Evolutionary conservation across 768 basidiomycete genomes (phyloP).

Genomic region (Boletus eberwhitei): DNA sequence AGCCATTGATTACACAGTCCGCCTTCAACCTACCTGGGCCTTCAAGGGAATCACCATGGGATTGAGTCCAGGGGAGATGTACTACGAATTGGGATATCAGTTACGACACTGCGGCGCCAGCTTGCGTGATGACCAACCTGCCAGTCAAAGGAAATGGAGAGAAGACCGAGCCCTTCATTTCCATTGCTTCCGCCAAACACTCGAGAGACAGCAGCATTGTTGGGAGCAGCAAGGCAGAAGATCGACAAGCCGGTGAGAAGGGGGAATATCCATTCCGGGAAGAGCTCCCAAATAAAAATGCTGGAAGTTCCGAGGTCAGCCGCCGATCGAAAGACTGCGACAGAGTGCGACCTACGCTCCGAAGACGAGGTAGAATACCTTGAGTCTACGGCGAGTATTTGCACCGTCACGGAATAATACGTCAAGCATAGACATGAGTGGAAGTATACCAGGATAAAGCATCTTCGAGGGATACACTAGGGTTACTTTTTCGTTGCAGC

Average conservation of each 20-base stretch:
- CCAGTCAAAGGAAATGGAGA: constrained; percentile 63
- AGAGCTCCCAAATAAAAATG: constrained; percentile 32
- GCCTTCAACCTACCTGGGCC: constrained; percentile 35
- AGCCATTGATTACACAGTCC: background rate
- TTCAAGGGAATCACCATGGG: constrained; percentile 52
- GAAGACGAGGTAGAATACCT: constrained; percentile 26
- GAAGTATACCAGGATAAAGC: constrained; percentile 37
- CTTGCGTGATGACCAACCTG: constrained; percentile 37
- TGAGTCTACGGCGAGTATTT: constrained; percentile 40
- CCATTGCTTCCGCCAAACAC: constrained; percentile 61
- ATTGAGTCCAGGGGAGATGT: constrained; percentile 39
- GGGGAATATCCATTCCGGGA: constrained; percentile 45
- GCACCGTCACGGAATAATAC: constrained; percentile 41
- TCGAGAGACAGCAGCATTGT: constrained; percentile 48
- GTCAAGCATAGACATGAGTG: constrained; percentile 27
- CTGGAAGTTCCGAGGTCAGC: constrained; percentile 15
- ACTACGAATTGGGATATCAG: constrained; percentile 9
- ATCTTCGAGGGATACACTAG: constrained; percentile 45
- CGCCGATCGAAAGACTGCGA: background rate
- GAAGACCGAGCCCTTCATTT: constrained; percentile 60
- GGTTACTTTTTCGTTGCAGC: constrained; percentile 9
- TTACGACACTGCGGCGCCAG: background rate
- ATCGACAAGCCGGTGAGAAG: constrained; percentile 60
- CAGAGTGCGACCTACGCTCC: constrained; percentile 32
- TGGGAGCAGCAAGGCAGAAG: constrained; percentile 53